A percentile compares a stretch with the other conserved stretches of the same genome.
Evolutionary conservation across 2,329 filamentous ascomycete species (phyloP).

Genomic region (Microascus cirrosus): DNA sequence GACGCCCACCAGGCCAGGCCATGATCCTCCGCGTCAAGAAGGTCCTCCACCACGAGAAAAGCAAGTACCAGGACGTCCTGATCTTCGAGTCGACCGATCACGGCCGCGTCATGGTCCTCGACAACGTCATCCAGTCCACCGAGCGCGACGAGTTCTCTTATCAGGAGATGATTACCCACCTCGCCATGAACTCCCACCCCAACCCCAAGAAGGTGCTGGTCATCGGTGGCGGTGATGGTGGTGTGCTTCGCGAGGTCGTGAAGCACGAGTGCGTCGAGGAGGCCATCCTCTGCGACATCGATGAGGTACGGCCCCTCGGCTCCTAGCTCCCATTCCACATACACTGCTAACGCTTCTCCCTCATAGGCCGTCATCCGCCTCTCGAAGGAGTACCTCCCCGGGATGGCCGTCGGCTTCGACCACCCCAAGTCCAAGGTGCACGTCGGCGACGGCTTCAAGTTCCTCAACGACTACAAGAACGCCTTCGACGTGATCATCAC

Average conservation of each 20-base stretch:
- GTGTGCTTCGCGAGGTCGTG: slow-evolving; percentile 95
- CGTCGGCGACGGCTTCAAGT: slow-evolving; percentile 97
- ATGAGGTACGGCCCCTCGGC: slow-evolving; percentile 55
- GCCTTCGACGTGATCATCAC: slow-evolving; percentile 99
- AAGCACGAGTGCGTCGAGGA: slow-evolving; percentile 98
- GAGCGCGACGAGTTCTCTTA: slow-evolving; percentile 98
- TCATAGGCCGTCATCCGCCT: slow-evolving; percentile 82
- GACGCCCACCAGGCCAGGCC: slow-evolving; percentile 58
- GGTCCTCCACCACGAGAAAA: slow-evolving; percentile 98
- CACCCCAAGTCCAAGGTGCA: slow-evolving; percentile 90
- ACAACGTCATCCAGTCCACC: slow-evolving; percentile 98
- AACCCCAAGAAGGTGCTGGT: slow-evolving; percentile 97
- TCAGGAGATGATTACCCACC: slow-evolving; percentile 99
- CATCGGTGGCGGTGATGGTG: slow-evolving; percentile 94
- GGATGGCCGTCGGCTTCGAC: slow-evolving; percentile 85
- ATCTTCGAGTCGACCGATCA: slow-evolving; percentile 98
- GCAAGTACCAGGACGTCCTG: slow-evolving; percentile 96
- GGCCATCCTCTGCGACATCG: slow-evolving; percentile 95
- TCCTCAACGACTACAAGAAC: slow-evolving; percentile 92
- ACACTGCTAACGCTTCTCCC: slow-evolving; percentile 2
- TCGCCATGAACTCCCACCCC: slow-evolving; percentile 97
- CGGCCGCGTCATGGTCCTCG: slow-evolving; percentile 89
- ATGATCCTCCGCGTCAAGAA: slow-evolving; percentile 98
- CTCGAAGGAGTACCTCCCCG: slow-evolving; percentile 94
- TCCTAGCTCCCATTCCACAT: neutral